Conservation (phyloP, 202 grass and related monocot species). For the Dendrocalamus latiflorus region DNA sequence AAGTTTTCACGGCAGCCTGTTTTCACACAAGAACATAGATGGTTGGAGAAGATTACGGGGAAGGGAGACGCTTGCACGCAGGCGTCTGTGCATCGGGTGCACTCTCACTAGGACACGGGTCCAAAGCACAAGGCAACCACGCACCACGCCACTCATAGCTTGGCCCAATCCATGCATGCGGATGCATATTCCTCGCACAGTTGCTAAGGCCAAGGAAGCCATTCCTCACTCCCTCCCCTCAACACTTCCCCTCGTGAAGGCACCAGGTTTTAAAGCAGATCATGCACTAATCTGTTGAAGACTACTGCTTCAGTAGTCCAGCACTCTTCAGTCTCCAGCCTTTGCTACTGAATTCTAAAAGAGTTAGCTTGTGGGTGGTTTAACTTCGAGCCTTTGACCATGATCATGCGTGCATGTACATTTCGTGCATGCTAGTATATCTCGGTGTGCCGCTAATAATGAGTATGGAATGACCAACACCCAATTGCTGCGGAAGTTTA, state of each 20-base stretch:
- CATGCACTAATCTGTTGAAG: neutral
- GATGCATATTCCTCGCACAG: neutral
- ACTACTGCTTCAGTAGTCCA: neutral
- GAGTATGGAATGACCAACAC: neutral
- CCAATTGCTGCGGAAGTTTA: neutral
- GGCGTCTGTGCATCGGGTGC: neutral
- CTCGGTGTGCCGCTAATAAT: neutral
- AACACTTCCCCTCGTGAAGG: neutral
- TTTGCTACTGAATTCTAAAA: neutral
- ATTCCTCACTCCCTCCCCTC: neutral
- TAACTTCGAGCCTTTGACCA: neutral
- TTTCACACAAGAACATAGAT: too few relatives aligned
- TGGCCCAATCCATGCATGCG: neutral
- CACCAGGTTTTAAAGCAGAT: neutral
- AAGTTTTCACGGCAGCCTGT: too few relatives aligned
- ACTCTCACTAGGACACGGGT: slow-evolving; percentile 3
- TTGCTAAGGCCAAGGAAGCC: slow-evolving; percentile 7
- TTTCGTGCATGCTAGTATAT: neutral
- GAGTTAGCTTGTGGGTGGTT: neutral
- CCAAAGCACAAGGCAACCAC: neutral
- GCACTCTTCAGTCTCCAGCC: neutral
- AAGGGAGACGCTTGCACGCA: neutral
- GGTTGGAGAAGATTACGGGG: too few relatives aligned
- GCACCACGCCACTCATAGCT: neutral
- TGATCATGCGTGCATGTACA: neutral